A percentile compares a stretch with the other conserved stretches of the same genome.
These are phyloP conservation scores for Rubus parviflorus DNA, from an alignment of 306 rosid species.

Conservation along the genomic window DNA sequence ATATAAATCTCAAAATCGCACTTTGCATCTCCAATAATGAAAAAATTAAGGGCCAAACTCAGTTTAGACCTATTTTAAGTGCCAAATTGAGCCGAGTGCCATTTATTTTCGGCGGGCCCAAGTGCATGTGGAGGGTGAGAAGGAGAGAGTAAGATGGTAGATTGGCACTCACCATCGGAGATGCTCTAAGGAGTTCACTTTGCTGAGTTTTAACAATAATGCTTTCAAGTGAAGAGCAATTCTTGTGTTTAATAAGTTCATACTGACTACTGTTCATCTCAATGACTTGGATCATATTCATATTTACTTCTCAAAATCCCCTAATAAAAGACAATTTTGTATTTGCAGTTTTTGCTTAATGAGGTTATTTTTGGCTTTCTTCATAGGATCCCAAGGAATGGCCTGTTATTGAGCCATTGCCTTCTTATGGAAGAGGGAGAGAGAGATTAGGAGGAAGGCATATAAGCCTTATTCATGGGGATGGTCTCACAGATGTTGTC, in stretches of 20 bases:
- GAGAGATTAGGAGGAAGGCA: slow-evolving; percentile 95
- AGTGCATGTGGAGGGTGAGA: too few relatives aligned
- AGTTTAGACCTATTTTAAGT: too few relatives aligned
- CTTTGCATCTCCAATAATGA: too few relatives aligned
- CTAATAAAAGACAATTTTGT: not conserved
- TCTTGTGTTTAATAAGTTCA: not conserved
- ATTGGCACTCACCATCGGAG: too few relatives aligned
- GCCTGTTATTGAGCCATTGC: slow-evolving; percentile 86
- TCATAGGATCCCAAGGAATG: slow-evolving; percentile 73
- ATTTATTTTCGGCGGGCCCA: too few relatives aligned
- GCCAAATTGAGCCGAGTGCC: too few relatives aligned
- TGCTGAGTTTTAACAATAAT: not conserved
- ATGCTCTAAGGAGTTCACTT: too few relatives aligned
- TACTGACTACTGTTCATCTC: not conserved
- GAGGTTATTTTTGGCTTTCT: not conserved
- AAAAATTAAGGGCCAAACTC: too few relatives aligned
- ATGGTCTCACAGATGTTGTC: slow-evolving; percentile 80
- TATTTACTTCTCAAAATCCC: not conserved
- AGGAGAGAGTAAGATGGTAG: too few relatives aligned
- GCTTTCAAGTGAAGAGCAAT: not conserved
- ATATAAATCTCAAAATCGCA: too few relatives aligned
- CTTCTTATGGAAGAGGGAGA: slow-evolving; percentile 96
- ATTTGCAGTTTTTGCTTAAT: not conserved
- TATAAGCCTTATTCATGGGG: slow-evolving; percentile 90
- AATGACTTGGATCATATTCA: not conserved